Conservation (phyloP, 306 rosid species). For the Vicia faba region DNA sequence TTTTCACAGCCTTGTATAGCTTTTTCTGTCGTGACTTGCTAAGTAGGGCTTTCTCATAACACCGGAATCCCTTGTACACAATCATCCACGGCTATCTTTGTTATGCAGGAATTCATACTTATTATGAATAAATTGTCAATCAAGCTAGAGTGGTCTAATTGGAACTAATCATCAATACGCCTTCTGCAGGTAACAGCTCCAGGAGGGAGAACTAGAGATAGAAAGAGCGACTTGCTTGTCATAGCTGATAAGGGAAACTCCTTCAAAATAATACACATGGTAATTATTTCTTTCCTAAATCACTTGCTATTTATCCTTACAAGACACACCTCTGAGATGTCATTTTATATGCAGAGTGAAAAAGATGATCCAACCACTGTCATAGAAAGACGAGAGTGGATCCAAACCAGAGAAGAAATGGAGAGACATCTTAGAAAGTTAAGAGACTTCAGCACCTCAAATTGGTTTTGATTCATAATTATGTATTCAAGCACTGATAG, state of each 20-base stretch:
- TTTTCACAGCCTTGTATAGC: no score
- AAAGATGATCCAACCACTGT: slow-evolving; percentile 84
- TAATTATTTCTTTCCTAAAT: slow-evolving; percentile 43
- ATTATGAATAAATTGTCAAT: no score
- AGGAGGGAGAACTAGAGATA: slow-evolving; percentile 84
- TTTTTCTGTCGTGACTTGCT: no score
- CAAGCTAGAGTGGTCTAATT: no score
- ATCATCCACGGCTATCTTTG: no score
- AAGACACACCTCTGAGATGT: slow-evolving; percentile 26
- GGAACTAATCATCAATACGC: slow-evolving; percentile 16
- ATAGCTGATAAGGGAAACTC: slow-evolving; percentile 74
- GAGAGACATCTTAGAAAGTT: slow-evolving; percentile 95
- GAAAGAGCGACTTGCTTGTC: slow-evolving; percentile 84
- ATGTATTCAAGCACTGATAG: neutral
- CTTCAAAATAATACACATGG: slow-evolving; percentile 76
- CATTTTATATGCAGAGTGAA: slow-evolving; percentile 63
- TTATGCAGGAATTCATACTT: no score
- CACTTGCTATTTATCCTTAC: slow-evolving; percentile 24
- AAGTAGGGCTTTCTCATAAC: no score
- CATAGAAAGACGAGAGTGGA: slow-evolving; percentile 89
- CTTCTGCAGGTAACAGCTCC: slow-evolving; percentile 76
- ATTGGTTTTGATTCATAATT: slow-evolving; percentile 67
- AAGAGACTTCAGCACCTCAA: slow-evolving; percentile 80
- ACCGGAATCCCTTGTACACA: no score
- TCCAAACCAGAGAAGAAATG: slow-evolving; percentile 73